Evolutionary conservation across 192 early-diverging fungal species (phyloP).

Genomic region (Gryganskiella cystojenkinii): DNA sequence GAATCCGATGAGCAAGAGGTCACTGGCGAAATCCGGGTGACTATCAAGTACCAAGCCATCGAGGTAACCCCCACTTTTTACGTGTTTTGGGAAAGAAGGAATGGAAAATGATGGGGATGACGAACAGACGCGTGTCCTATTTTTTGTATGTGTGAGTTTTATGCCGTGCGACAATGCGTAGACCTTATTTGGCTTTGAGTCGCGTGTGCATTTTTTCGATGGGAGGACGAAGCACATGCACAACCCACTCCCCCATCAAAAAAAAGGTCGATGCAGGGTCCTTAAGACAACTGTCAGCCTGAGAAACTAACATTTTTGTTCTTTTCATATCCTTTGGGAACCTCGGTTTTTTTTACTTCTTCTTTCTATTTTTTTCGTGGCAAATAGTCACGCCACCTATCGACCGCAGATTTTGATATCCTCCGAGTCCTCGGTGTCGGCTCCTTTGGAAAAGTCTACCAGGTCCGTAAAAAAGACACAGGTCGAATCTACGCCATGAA

Average conservation of each 20-base stretch:
- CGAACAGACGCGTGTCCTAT: neutral
- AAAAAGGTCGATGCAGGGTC: too few relatives aligned
- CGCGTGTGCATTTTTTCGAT: neutral
- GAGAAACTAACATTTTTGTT: too few relatives aligned
- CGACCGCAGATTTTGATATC: slow-evolving; percentile 70
- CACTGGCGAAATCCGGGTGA: slow-evolving; percentile 60
- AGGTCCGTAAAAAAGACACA: slow-evolving; percentile 84
- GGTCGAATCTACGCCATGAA: slow-evolving; percentile 88
- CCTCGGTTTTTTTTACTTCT: neutral
- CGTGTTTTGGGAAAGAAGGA: too few relatives aligned
- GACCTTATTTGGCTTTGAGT: neutral
- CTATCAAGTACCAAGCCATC: slow-evolving; percentile 51
- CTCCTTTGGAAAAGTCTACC: slow-evolving; percentile 84
- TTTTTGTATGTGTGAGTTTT: too few relatives aligned
- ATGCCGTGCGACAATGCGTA: too few relatives aligned
- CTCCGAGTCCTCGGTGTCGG: slow-evolving; percentile 81
- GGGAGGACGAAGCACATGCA: too few relatives aligned
- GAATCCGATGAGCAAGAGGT: slow-evolving; percentile 23
- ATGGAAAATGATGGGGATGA: too few relatives aligned
- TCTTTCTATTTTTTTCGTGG: neutral
- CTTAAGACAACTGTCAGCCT: too few relatives aligned
- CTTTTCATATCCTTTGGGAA: slow-evolving; percentile 7
- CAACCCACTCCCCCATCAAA: too few relatives aligned
- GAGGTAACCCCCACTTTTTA: slow-evolving; percentile 24
- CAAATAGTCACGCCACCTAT: slow-evolving; percentile 51